Conservation (phyloP, 2,329 filamentous ascomycete species). For the Venturia aucupariae region DNA sequence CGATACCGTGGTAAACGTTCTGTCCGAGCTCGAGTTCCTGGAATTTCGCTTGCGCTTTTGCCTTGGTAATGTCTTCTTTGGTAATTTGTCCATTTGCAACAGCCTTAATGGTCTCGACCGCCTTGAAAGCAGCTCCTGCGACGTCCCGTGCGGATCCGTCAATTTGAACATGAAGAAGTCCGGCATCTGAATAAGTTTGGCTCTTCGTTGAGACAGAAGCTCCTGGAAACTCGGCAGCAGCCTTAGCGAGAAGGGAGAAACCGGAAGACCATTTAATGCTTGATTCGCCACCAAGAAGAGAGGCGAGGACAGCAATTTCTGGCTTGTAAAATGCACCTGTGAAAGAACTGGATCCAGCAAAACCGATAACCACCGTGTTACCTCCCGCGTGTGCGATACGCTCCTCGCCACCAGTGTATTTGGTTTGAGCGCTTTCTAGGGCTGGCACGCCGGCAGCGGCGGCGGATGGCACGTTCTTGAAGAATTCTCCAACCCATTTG, state of each 20-base stretch:
- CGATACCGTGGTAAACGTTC: constrained; percentile 65
- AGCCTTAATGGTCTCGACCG: constrained; percentile 74
- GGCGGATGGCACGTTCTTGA: constrained; percentile 56
- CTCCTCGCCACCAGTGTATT: constrained; percentile 94
- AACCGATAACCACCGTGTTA: constrained; percentile 81
- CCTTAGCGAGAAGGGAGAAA: constrained; percentile 83
- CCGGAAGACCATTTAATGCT: constrained; percentile 93
- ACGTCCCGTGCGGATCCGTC: constrained; percentile 66
- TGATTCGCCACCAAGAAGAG: constrained; percentile 82
- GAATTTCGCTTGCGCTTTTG: constrained; percentile 88
- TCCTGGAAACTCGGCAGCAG: constrained; percentile 55
- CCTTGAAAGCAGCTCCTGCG: constrained; percentile 61
- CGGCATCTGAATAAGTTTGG: constrained; percentile 84
- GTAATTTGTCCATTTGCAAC: constrained; percentile 65
- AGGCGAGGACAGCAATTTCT: constrained; percentile 76
- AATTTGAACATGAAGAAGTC: constrained; percentile 77
- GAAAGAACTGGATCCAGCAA: constrained; percentile 77
- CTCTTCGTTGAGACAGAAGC: constrained; percentile 66
- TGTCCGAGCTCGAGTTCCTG: constrained; percentile 75
- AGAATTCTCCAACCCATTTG: constrained; percentile 93
- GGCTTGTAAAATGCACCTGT: constrained; percentile 72
- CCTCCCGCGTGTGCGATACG: constrained; percentile 67
- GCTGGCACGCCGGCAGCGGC: constrained; percentile 41
- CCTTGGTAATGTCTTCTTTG: constrained; percentile 85
- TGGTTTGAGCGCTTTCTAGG: constrained; percentile 56